A percentile compares a stretch with the other conserved stretches of the same genome.
phyloP scores from a whole-genome alignment of 2,329 filamentous ascomycete genomes.

The Hypoxylon sp. region DNA sequence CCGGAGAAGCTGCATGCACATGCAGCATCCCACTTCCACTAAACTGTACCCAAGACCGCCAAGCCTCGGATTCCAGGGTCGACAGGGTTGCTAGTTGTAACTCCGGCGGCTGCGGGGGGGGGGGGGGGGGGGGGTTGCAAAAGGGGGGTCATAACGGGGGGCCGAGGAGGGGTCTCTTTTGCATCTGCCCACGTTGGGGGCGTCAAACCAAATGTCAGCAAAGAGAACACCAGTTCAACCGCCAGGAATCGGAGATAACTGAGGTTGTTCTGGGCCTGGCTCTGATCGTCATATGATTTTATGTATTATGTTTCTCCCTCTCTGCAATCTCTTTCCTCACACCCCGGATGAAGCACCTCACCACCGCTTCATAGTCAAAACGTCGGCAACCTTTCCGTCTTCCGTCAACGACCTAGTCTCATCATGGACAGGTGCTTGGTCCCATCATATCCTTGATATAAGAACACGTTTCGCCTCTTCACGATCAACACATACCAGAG shows the following conservation, averaged over 20 bases:
- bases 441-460: background rate
- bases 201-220: background rate
- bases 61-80: too few relatives aligned
- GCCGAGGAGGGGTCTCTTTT: too few relatives aligned
- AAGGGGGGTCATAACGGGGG: too few relatives aligned
- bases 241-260: background rate
- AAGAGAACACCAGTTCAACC: background rate
- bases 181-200: background rate
- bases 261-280: background rate
- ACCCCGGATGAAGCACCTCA: background rate
- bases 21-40: background rate
- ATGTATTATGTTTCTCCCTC: background rate
- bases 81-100: background rate
- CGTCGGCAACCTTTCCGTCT: background rate
- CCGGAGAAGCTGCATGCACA: background rate
- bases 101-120: background rate
- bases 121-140: too few relatives aligned
- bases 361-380: too few relatives aligned
- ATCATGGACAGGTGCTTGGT: background rate
- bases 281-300: background rate
- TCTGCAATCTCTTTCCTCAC: background rate
- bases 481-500: background rate
- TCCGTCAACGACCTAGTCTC: background rate
- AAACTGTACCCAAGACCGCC: too few relatives aligned
- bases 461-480: background rate